Conservation (phyloP, 164 flowering plant species). For the Litsea cubeba region DNA sequence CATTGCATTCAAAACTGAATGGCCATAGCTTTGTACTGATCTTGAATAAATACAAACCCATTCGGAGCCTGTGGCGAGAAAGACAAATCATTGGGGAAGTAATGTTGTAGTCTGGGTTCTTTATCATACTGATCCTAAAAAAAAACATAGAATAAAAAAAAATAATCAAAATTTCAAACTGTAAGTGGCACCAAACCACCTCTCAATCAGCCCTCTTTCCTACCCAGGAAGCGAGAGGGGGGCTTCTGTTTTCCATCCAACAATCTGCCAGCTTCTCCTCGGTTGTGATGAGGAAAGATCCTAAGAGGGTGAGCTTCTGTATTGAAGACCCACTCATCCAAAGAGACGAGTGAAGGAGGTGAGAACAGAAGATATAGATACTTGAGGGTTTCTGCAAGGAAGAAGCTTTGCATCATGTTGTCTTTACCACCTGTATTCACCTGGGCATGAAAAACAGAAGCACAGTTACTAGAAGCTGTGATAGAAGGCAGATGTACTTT, state of each 20-base stretch:
- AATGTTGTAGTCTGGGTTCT: too few species aligned
- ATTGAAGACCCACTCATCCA: constrained; percentile 95
- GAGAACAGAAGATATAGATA: constrained; percentile 89
- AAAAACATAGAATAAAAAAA: too few species aligned
- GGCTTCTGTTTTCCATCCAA: constrained; percentile 27
- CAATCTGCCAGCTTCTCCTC: constrained; percentile 13
- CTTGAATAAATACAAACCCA: too few species aligned
- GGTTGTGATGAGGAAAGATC: constrained; percentile 45
- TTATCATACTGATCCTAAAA: too few species aligned
- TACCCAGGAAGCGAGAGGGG: constrained; percentile 29
- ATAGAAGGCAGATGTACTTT: too few species aligned
- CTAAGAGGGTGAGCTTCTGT: constrained; percentile 93
- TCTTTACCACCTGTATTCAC: constrained; percentile 79
- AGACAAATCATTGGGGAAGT: too few species aligned
- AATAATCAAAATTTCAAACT: not conserved
- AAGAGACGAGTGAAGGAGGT: constrained; percentile 62
- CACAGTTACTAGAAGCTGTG: not conserved
- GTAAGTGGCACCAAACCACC: constrained; percentile 1
- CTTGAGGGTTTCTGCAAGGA: constrained; percentile 91
- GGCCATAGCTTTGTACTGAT: too few species aligned
- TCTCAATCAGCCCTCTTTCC: constrained; percentile 57
- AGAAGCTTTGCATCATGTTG: constrained; percentile 97
- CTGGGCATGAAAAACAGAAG: constrained; percentile 27
- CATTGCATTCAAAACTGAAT: too few species aligned
- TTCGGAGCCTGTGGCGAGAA: too few species aligned